A percentile compares a stretch with the other conserved stretches of the same genome.
These are phyloP conservation scores for Solanum bulbocastanum DNA, from an alignment of 257 asterid species.

Conservation along the genomic window DNA sequence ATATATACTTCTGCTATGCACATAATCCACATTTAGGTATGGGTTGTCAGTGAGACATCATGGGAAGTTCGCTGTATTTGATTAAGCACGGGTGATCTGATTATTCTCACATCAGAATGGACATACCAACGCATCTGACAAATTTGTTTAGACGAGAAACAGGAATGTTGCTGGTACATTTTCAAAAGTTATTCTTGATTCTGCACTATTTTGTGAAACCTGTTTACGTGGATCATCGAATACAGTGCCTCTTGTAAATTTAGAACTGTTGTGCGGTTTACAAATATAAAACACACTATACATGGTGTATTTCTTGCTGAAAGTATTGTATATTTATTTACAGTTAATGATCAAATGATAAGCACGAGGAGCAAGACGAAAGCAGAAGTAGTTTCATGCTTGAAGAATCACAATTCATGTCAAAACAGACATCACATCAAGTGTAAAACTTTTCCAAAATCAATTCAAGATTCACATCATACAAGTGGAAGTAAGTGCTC, in stretches of 20 bases:
- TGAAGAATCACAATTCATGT: slow-evolving; percentile 17
- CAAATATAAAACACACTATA: background rate
- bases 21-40: background rate
- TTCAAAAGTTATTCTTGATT: background rate
- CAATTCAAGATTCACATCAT: slow-evolving; percentile 24
- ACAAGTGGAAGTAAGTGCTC: slow-evolving; percentile 9
- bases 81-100: background rate
- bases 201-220: background rate
- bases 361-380: slow-evolving; percentile 34
- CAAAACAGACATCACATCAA: slow-evolving; percentile 45
- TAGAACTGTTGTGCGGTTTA: background rate
- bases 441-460: slow-evolving; percentile 35
- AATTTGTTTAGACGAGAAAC: background rate
- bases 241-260: background rate
- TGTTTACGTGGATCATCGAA: background rate
- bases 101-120: background rate
- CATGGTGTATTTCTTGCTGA: background rate
- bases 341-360: slow-evolving; percentile 60
- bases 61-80: background rate
- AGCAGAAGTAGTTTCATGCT: slow-evolving; percentile 26
- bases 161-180: background rate
- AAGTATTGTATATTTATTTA: background rate
- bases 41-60: background rate
- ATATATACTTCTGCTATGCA: background rate
- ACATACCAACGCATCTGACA: background rate